Percentiles rank a stretch among this genome's conserved stretches.
phyloP scores from a whole-genome alignment of 1,284 basidiomycete species.

The Laetiporus sulphureus region DNA sequence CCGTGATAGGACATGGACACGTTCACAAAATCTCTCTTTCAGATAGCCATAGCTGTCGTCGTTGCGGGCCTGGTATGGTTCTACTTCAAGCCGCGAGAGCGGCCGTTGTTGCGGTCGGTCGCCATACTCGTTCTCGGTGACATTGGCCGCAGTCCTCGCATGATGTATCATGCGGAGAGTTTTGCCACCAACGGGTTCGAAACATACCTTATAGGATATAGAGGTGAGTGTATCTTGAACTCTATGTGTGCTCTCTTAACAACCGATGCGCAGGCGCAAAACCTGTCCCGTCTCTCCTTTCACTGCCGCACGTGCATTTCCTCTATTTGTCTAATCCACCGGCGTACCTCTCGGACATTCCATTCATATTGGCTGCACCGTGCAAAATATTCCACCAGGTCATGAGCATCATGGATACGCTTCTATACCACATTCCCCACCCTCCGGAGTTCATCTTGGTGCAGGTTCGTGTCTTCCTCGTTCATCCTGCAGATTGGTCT shows the following conservation, averaged over 20 bases:
- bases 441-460: constrained; percentile 86
- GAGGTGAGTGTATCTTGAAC: constrained; percentile 45
- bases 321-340: constrained; percentile 68
- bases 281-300: constrained; percentile 63
- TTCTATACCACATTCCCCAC: constrained; percentile 54
- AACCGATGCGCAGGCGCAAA: constrained; percentile 50
- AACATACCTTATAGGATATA: constrained; percentile 84
- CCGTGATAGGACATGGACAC: too few species aligned
- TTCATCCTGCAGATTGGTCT: too few species aligned
- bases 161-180: constrained; percentile 98
- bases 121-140: constrained; percentile 93
- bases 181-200: constrained; percentile 79
- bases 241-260: neutral
- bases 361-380: constrained; percentile 78
- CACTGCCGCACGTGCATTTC: constrained; percentile 57
- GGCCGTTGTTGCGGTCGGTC: constrained; percentile 56
- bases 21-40: too few species aligned
- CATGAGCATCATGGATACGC: constrained; percentile 51
- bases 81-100: constrained; percentile 8
- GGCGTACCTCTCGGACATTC: constrained; percentile 41
- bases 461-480: constrained; percentile 53
- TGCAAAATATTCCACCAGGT: constrained; percentile 77
- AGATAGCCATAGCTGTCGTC: neutral
- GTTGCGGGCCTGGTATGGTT: constrained; percentile 7
- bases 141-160: constrained; percentile 90